These are phyloP conservation scores for Crithidia bombi DNA, from an alignment of 208 protist species.

Conservation along the genomic window DNA sequence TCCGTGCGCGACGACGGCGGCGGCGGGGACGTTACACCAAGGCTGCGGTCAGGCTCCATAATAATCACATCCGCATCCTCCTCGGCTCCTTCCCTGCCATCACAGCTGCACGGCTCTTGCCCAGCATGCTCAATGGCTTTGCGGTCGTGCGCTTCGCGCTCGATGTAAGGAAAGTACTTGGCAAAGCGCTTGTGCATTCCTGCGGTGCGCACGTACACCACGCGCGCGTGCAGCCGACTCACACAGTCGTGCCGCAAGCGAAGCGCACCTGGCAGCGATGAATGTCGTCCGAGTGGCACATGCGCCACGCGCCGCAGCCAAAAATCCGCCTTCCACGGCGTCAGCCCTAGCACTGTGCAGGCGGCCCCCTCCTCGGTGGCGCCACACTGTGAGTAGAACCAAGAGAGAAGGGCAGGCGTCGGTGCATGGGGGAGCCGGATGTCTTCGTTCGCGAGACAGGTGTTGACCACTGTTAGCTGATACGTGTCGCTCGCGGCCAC, in stretches of 20 bases:
- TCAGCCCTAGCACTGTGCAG: background rate
- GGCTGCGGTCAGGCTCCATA: background rate
- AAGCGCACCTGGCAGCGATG: conserved; percentile 38
- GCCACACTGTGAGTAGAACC: conserved; percentile 51
- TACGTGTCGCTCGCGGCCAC: background rate
- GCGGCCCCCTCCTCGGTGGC: background rate
- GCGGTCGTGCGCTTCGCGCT: conserved; percentile 1
- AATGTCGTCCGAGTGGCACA: conserved; percentile 67
- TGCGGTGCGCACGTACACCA: conserved; percentile 51
- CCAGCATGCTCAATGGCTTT: conserved; percentile 15
- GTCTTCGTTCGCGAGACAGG: conserved; percentile 54
- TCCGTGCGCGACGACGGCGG: background rate
- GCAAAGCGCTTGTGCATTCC: conserved; percentile 45
- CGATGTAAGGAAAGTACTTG: conserved; percentile 13
- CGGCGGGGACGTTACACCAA: background rate
- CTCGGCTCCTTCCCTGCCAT: background rate
- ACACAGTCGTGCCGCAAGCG: conserved; percentile 64
- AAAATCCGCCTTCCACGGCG: conserved; percentile 30
- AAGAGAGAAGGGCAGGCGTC: conserved; percentile 44
- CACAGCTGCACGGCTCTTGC: too few relatives aligned
- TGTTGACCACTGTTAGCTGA: conserved; percentile 60
- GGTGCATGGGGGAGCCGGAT: conserved; percentile 54
- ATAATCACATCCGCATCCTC: conserved; percentile 16
- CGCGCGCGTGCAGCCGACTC: conserved; percentile 66
- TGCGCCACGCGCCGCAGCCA: conserved; percentile 74